These are phyloP conservation scores for Magnolia changhungtana DNA, from an alignment of 164 flowering plant genomes.

Conservation along the genomic window DNA sequence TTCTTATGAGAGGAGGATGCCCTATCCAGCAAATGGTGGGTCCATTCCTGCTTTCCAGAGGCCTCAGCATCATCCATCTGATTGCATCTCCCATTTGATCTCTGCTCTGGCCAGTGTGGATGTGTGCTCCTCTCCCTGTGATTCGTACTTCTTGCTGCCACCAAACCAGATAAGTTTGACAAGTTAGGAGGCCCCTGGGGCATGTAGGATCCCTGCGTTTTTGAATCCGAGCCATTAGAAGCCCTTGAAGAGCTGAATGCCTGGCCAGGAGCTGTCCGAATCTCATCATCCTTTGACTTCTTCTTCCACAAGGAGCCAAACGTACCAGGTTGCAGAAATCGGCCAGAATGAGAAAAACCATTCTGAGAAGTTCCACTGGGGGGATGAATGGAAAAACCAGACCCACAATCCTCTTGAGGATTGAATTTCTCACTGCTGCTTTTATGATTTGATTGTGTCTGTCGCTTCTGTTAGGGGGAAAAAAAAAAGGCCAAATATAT, in stretches of 20 bases:
- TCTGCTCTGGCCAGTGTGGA: conserved; percentile 42
- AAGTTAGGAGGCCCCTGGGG: conserved; percentile 33
- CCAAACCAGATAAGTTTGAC: conserved; percentile 52
- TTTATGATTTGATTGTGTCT: conserved; percentile 45
- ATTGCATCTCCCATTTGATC: conserved; percentile 24
- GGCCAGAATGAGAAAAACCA: conserved; percentile 32
- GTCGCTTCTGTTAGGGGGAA: conserved; percentile 38
- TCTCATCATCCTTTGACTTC: conserved; percentile 21
- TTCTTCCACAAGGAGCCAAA: conserved; percentile 19
- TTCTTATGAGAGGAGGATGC: conserved; percentile 44
- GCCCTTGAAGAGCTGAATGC: conserved; percentile 23
- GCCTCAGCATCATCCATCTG: conserved; percentile 35
- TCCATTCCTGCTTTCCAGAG: conserved; percentile 39
- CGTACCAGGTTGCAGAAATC: conserved; percentile 23
- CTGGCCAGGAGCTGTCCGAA: conserved; percentile 19
- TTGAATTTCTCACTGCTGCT: conserved; percentile 48
- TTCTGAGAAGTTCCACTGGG: conserved; percentile 29
- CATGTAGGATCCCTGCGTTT: conserved; percentile 38
- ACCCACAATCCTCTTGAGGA: conserved; percentile 48
- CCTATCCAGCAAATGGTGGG: conserved; percentile 44
- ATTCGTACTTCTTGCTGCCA: conserved; percentile 37
- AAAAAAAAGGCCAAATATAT: not conserved
- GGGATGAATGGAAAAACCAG: conserved; percentile 54
- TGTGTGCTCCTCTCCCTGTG: conserved; percentile 27
- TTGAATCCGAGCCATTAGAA: conserved; percentile 29